Base-by-base conservation (phyloP, 495 filamentous ascomycete genomes). In the Trichoderma parareesei region DNA sequence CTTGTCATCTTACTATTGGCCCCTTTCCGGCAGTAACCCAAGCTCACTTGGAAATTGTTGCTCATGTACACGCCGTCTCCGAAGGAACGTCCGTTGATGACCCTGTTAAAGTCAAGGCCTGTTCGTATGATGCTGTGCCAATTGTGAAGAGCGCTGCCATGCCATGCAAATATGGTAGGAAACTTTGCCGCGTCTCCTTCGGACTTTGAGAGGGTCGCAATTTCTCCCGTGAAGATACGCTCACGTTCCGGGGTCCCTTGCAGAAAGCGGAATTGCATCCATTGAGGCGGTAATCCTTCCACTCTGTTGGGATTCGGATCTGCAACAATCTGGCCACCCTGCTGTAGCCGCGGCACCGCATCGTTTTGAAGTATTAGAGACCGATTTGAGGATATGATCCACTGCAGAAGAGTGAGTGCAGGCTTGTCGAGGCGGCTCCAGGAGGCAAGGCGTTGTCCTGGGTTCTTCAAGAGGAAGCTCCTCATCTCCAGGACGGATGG, bases 211-310 rank as follows among this genome's bases (percentile, higher is more conserved):
- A 57, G 20, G 13, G 69, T 63, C 0, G 79, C 73, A 3, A 82
- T 74, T 5, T 79, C 71, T 33, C 81, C 77, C 4, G 87, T 74
- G 71, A 98, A 97, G n/a, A 85, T 82, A 46, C 88, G 79, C 70
- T 98, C 93, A 71, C 93, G 96, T 71, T 96, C 93, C 1, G 91
- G 91, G 1, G 92, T 87, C 14, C 93, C 93, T 79, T 96, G 93
- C 1, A 88, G 87, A 65, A 97, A 90, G 44, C 90, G 82, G 69
- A 97, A 98, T 71, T 97, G 91, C 35, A 90, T 73, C 80, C 86
- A 95, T 1, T 79, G 81, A 0, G 77, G 68, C 79, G 95, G 87
- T 0, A 87, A 89, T 8, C 73, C 76, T 13, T 95, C 81, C 16
- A 82, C 82, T 63, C 91, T 77, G 20, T 79, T 72, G 65, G 14